Evolutionary conservation across 371 early-diverging fungal species (phyloP).

Genomic region (Haplosporangium sp.): DNA sequence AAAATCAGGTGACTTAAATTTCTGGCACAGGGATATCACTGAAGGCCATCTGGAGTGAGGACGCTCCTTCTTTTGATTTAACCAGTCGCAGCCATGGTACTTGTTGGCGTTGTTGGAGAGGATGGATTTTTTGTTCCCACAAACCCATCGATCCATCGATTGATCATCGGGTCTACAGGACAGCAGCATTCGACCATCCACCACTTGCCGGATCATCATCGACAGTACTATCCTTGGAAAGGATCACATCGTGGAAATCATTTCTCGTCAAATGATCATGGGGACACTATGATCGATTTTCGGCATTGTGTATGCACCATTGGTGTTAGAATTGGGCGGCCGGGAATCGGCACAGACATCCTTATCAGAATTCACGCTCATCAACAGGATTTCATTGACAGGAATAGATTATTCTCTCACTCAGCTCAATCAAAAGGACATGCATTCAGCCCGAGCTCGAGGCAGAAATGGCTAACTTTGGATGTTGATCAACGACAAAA

Average conservation of each 20-base stretch:
- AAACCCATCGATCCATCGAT: slow-evolving; percentile 37
- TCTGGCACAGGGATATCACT: background rate
- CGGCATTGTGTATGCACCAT: background rate
- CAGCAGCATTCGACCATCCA: too few species aligned
- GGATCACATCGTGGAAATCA: background rate
- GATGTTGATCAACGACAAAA: background rate
- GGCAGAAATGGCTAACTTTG: too few species aligned
- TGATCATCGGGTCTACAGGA: slow-evolving; percentile 7
- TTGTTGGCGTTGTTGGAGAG: background rate
- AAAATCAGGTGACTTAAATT: background rate
- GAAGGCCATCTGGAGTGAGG: background rate
- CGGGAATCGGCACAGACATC: too few species aligned
- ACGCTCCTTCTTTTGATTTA: slow-evolving; percentile 44
- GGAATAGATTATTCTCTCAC: background rate
- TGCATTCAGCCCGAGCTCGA: too few species aligned
- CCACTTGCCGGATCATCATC: background rate
- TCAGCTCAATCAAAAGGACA: too few species aligned
- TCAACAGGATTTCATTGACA: background rate
- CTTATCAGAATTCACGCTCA: background rate
- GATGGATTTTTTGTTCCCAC: background rate
- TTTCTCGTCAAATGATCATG: slow-evolving; percentile 4
- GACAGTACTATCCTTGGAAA: slow-evolving; percentile 1
- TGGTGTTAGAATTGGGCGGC: background rate
- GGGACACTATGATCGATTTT: slow-evolving; percentile 21
- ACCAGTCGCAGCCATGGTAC: slow-evolving; percentile 36